phyloP scores from a whole-genome alignment of 495 filamentous ascomycete species.

The Annulohypoxylon moriforme region DNA sequence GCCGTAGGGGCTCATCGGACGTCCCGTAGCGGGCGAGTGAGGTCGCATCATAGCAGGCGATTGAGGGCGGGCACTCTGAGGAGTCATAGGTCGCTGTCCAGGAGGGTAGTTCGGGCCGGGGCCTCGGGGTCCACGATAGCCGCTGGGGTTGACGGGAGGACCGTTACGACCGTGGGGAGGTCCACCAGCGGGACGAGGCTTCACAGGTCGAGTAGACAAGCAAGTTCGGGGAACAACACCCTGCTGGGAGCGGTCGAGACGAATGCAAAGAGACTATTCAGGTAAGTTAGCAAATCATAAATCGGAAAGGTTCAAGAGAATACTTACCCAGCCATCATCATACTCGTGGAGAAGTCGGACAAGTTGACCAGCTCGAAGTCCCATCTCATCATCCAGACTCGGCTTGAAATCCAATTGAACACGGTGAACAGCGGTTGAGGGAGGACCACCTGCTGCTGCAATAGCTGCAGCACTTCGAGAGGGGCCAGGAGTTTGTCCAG shows the following conservation, averaged over 20 bases:
- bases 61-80: constrained; percentile 56
- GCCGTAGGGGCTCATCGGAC: constrained; percentile 53
- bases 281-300: constrained; percentile 52
- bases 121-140: constrained; percentile 56
- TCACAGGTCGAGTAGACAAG: constrained; percentile 90
- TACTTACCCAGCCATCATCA: constrained; percentile 96
- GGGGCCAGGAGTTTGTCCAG: constrained; percentile 58
- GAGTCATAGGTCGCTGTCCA: constrained; percentile 61
- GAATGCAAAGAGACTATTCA: constrained; percentile 83
- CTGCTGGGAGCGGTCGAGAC: constrained; percentile 88
- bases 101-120: constrained; percentile 60
- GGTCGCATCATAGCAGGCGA: constrained; percentile 49
- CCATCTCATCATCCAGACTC: constrained; percentile 90
- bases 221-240: constrained; percentile 95
- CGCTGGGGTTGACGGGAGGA: constrained; percentile 51
- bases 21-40: constrained; percentile 56
- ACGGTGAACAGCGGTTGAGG: constrained; percentile 76
- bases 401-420: constrained; percentile 96
- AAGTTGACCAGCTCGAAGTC: constrained; percentile 79
- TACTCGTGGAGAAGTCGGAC: constrained; percentile 94
- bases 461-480: constrained; percentile 62
- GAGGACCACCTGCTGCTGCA: constrained; percentile 66
- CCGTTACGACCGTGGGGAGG: constrained; percentile 54
- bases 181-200: constrained; percentile 73
- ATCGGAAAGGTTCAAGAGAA: not conserved